A percentile compares a stretch with the other conserved stretches of the same genome.
Evolutionary conservation across 257 asterid genomes (phyloP).

Genomic region (Salvia rosmarinus): DNA sequence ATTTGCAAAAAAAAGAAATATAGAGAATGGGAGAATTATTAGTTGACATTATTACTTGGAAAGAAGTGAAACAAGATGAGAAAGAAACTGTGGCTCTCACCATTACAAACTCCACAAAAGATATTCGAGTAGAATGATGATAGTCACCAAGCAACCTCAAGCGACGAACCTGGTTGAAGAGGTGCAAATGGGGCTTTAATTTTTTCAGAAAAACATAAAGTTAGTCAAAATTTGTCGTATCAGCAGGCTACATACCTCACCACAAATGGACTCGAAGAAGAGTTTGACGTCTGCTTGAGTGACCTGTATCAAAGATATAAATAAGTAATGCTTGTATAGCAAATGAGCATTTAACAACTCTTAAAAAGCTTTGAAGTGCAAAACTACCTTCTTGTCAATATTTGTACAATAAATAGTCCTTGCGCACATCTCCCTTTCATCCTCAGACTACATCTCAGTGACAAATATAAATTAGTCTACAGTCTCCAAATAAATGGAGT

Average conservation of each 20-base stretch:
- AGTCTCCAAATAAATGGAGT: slow-evolving; percentile 7
- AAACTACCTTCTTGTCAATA: slow-evolving; percentile 71
- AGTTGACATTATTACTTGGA: slow-evolving; percentile 15
- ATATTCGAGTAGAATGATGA: slow-evolving; percentile 90
- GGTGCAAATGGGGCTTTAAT: slow-evolving; percentile 21
- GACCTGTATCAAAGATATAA: slow-evolving; percentile 46
- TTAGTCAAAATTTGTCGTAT: not conserved
- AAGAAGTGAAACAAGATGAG: slow-evolving; percentile 29
- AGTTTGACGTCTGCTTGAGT: slow-evolving; percentile 70
- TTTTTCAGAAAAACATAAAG: not conserved
- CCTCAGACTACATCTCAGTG: slow-evolving; percentile 60
- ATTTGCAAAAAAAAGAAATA: not conserved
- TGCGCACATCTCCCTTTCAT: slow-evolving; percentile 87
- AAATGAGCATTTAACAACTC: slow-evolving; percentile 13
- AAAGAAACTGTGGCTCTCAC: slow-evolving; percentile 50
- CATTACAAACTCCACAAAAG: slow-evolving; percentile 94
- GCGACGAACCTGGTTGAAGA: slow-evolving; percentile 72
- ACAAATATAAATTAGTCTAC: slow-evolving; percentile 32
- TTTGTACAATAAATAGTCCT: slow-evolving; percentile 81
- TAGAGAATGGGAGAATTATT: not conserved
- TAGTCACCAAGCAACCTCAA: slow-evolving; percentile 95
- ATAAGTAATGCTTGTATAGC: slow-evolving; percentile 5
- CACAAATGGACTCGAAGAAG: slow-evolving; percentile 70
- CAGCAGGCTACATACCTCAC: slow-evolving; percentile 51
- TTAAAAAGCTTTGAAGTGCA: slow-evolving; percentile 8